A percentile compares a stretch with the other conserved stretches of the same genome.
Conservation (phyloP, 1,284 basidiomycete genomes). For the Heterobasidion occidentale region DNA sequence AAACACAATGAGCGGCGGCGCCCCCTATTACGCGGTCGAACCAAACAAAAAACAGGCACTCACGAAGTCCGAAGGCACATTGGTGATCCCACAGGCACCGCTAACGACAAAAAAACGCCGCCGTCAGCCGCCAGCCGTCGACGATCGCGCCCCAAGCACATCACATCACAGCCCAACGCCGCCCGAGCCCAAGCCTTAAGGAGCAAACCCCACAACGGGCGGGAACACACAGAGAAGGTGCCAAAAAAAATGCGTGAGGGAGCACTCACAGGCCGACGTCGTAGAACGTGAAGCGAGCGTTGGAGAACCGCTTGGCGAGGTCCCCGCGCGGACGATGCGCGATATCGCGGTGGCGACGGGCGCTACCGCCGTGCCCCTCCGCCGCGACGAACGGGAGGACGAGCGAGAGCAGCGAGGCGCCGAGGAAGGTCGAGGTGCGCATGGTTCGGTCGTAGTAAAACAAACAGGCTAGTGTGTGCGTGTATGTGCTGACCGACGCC, state of each 20-base stretch:
- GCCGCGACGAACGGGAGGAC: constrained; percentile 20
- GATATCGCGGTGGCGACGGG: constrained; percentile 22
- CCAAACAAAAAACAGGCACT: constrained; percentile 17
- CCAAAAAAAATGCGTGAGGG: neutral
- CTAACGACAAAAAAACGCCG: constrained; percentile 18
- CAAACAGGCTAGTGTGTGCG: too few relatives aligned
- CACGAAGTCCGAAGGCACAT: constrained; percentile 41
- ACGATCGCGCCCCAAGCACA: neutral
- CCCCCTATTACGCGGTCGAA: neutral
- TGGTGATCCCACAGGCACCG: constrained; percentile 48
- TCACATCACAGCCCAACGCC: neutral
- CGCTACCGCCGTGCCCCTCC: constrained; percentile 9
- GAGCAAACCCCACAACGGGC: neutral
- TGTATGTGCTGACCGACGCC: neutral
- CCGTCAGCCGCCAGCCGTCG: neutral
- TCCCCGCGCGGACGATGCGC: constrained; percentile 17
- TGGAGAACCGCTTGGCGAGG: constrained; percentile 16
- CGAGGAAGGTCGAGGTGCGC: constrained; percentile 22
- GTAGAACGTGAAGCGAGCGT: constrained; percentile 38
- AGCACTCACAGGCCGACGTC: constrained; percentile 44
- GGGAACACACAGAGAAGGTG: neutral
- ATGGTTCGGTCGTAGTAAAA: constrained; percentile 10
- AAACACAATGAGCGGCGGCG: neutral
- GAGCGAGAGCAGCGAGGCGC: constrained; percentile 19
- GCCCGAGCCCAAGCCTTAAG: too few relatives aligned